phyloP scores from a whole-genome alignment of 805 yeast species.

The Starmerella scarabaei region DNA sequence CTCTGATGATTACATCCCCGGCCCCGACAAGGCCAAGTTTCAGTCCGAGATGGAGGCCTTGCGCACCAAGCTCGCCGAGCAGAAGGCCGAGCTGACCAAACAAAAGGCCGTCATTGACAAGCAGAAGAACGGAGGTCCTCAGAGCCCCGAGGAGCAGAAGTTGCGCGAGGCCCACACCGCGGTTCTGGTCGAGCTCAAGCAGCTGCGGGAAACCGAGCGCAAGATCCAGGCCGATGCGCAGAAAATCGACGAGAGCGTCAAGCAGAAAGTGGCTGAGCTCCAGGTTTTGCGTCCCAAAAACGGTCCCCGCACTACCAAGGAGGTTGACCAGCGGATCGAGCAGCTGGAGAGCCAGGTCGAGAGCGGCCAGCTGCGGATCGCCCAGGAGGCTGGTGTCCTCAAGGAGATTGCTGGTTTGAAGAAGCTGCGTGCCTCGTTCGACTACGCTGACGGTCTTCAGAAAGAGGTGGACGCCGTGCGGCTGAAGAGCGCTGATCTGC shows the following conservation, averaged over 20 bases:
- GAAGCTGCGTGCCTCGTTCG: slow-evolving; percentile 68
- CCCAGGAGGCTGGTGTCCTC: slow-evolving; percentile 74
- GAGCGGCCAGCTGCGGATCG: slow-evolving; percentile 68
- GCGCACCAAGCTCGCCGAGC: slow-evolving; percentile 21
- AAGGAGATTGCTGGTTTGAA: slow-evolving; percentile 77
- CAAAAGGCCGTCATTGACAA: slow-evolving; percentile 22
- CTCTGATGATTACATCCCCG: slow-evolving; percentile 16
- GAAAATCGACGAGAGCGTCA: slow-evolving; percentile 52
- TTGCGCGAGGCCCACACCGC: slow-evolving; percentile 37
- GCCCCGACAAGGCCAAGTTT: slow-evolving; percentile 25
- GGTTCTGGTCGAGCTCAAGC: slow-evolving; percentile 35
- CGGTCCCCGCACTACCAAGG: slow-evolving; percentile 38
- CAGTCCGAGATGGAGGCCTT: slow-evolving; percentile 22
- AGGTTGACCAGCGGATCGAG: slow-evolving; percentile 26
- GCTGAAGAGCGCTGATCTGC: slow-evolving; percentile 60
- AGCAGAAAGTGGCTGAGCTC: slow-evolving; percentile 64
- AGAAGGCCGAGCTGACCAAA: slow-evolving; percentile 21
- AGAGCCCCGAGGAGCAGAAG: slow-evolving; percentile 36
- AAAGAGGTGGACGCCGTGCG: slow-evolving; percentile 67
- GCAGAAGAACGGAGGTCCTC: slow-evolving; percentile 6
- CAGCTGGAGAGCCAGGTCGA: slow-evolving; percentile 60
- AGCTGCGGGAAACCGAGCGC: slow-evolving; percentile 29
- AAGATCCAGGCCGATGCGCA: slow-evolving; percentile 51
- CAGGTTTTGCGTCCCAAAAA: slow-evolving; percentile 57
- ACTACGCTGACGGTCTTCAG: slow-evolving; percentile 60